Percentiles rank a stretch among this genome's conserved stretches.
Evolutionary conservation across 1,139 yeast genomes (phyloP).

Genomic region (Meyerozyma sp.): DNA sequence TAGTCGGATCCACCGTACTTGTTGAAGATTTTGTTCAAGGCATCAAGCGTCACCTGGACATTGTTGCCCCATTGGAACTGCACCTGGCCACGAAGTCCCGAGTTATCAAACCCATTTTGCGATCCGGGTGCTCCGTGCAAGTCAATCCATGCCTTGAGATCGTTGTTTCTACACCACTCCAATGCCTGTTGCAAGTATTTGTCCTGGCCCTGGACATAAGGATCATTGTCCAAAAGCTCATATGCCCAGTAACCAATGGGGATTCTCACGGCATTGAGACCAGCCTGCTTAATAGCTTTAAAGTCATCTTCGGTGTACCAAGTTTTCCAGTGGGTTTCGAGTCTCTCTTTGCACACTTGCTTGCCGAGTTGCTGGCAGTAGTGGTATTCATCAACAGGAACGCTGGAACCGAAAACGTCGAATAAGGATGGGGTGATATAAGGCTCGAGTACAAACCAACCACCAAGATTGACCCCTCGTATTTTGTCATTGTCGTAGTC

Average conservation of each 20-base stretch:
- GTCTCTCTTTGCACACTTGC: conserved; percentile 44
- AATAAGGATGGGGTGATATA: conserved; percentile 83
- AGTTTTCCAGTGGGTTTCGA: conserved; percentile 70
- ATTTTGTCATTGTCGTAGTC: conserved; percentile 51
- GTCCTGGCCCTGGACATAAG: conserved; percentile 85
- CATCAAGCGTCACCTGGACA: conserved; percentile 46
- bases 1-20: conserved; percentile 66
- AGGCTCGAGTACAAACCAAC: conserved; percentile 86
- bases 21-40: conserved; percentile 38
- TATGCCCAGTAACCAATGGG: conserved; percentile 99
- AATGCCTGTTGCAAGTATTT: conserved; percentile 69
- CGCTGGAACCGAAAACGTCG: conserved; percentile 37
- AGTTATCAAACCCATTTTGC: conserved; percentile 94
- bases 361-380: conserved; percentile 60
- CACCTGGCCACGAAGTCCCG: conserved; percentile 70
- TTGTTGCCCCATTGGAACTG: conserved; percentile 55
- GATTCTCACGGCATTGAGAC: conserved; percentile 81
- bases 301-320: conserved; percentile 80
- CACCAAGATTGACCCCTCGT: conserved; percentile 83
- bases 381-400: conserved; percentile 87
- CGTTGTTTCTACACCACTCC: conserved; percentile 62
- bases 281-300: conserved; percentile 51
- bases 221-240: conserved; percentile 57
- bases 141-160: conserved; percentile 82
- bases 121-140: conserved; percentile 97